Evolutionary conservation across 495 filamentous ascomycete species (phyloP).

Genomic region (Echria macrotheca): DNA sequence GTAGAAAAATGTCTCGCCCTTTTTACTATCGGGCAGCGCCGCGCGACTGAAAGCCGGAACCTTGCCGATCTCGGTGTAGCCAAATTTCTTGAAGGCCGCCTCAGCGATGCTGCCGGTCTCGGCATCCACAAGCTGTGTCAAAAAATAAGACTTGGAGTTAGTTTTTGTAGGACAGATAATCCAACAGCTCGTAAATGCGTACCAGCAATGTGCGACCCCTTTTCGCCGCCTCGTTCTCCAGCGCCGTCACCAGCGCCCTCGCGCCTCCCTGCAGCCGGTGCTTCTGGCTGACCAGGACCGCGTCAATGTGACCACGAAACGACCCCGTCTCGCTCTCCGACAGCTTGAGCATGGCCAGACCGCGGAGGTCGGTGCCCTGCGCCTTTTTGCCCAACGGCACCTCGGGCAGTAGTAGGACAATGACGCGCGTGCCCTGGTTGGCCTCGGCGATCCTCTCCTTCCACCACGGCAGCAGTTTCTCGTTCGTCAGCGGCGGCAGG

Average conservation of each 20-base stretch:
- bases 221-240: slow-evolving; percentile 33
- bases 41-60: slow-evolving; percentile 31
- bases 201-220: slow-evolving; percentile 35
- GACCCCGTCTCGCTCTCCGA: slow-evolving; percentile 31
- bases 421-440: slow-evolving; percentile 25
- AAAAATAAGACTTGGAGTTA: neutral
- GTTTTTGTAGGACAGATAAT: neutral
- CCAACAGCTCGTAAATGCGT: slow-evolving; percentile 3
- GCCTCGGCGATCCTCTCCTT: slow-evolving; percentile 33
- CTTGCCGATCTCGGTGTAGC: slow-evolving; percentile 33
- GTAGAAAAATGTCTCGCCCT: slow-evolving; percentile 38
- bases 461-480: slow-evolving; percentile 37
- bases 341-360: slow-evolving; percentile 34
- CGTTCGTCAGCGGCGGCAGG: slow-evolving; percentile 32
- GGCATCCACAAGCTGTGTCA: slow-evolving; percentile 26
- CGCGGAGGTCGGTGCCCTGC: slow-evolving; percentile 29
- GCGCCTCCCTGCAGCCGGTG: slow-evolving; percentile 29
- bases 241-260: slow-evolving; percentile 24
- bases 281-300: slow-evolving; percentile 31
- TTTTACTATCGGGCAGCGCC: slow-evolving; percentile 22
- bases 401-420: slow-evolving; percentile 30
- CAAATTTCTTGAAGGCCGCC: slow-evolving; percentile 29
- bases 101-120: slow-evolving; percentile 34
- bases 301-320: slow-evolving; percentile 34
- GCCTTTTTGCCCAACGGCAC: slow-evolving; percentile 20